A percentile compares a stretch with the other conserved stretches of the same genome.
These are phyloP conservation scores for Malassezia yamatoensis DNA, from an alignment of 1,284 basidiomycete species.

Conservation along the genomic window DNA sequence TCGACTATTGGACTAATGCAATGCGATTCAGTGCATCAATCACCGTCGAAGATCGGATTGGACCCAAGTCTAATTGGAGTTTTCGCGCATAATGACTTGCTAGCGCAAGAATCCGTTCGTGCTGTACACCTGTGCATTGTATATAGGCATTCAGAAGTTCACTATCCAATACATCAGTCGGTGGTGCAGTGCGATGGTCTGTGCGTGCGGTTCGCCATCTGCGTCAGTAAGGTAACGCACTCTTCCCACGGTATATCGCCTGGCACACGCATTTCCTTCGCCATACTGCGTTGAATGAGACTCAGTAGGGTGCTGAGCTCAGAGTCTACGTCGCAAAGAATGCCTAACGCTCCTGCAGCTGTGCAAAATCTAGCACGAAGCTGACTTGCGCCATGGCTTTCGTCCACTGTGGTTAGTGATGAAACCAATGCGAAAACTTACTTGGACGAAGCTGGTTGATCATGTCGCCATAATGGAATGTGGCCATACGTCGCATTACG, in stretches of 20 bases:
- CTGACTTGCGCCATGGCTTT: background rate
- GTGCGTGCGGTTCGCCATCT: conserved; percentile 38
- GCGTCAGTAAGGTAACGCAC: no score
- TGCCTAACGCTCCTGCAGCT: conserved; percentile 34
- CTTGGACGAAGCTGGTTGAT: conserved; percentile 28
- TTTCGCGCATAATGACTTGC: background rate
- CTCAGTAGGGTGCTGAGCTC: conserved; percentile 16
- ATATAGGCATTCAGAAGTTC: conserved; percentile 19
- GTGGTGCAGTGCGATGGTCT: conserved; percentile 34
- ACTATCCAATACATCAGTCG: conserved; percentile 34
- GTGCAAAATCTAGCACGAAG: conserved; percentile 21
- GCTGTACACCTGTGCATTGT: background rate
- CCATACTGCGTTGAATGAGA: conserved; percentile 31
- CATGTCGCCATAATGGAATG: conserved; percentile 44
- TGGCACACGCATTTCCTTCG: background rate
- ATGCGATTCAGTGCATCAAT: background rate
- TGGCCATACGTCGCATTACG: conserved; percentile 33
- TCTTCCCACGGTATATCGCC: conserved; percentile 27
- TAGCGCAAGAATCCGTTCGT: background rate
- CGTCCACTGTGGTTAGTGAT: background rate
- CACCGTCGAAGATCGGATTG: background rate
- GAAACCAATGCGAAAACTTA: background rate
- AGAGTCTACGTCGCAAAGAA: conserved; percentile 21
- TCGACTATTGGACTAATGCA: background rate
- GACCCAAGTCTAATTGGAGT: background rate